Evolutionary conservation across 371 early-diverging fungal genomes (phyloP), one percentile per base, ranked within the genome.

Genomic region (Umbelopsis sp.): DNA sequence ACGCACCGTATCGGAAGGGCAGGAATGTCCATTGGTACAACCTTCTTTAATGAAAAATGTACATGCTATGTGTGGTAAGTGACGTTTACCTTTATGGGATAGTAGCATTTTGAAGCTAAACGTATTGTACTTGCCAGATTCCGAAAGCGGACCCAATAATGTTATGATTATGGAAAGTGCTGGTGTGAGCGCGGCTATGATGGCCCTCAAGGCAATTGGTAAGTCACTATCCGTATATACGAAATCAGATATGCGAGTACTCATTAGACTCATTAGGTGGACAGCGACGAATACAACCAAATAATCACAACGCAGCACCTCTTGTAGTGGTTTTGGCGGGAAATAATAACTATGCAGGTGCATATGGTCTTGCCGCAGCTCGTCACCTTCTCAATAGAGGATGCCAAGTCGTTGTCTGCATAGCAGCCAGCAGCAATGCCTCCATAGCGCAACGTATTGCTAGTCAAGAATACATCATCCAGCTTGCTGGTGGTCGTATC

Each of bases 141-240:
- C 64, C 7, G 87, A 87, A 50, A 89, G 86, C 44, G 92, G 91
- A 8, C 85, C 88, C 18, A 82, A 81, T 63, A 87, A 89, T 24
- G 88, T 85, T 41, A 90, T 88, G 65, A 78, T 92, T 83, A 81
- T 91, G 66, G 94, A 94, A 72, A 94, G 93, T 76, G 93, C 89
- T 11, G 95, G 93, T 2, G 81, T 93, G 24, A 86, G 92, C n/a
- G 80, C 86, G 3, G 86, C 91, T 25, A 80, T 88, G 80, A 73
- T 92, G 77, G 85, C 83, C 37, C 74, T 93, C 32, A 89, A 92
- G 64, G 83, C 86, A 18, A 69, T 93, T 6, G 90, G 82, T 78
- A 74, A 66, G 41, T 41, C 63, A 63, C 5, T 35, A 16, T 41
- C 44, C 22, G 22, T 14, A 65, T 24, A 1, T 50, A 65, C 41